Conservation (phyloP, 805 yeast genomes). For the Ogataea trehaloabstinens region DNA sequence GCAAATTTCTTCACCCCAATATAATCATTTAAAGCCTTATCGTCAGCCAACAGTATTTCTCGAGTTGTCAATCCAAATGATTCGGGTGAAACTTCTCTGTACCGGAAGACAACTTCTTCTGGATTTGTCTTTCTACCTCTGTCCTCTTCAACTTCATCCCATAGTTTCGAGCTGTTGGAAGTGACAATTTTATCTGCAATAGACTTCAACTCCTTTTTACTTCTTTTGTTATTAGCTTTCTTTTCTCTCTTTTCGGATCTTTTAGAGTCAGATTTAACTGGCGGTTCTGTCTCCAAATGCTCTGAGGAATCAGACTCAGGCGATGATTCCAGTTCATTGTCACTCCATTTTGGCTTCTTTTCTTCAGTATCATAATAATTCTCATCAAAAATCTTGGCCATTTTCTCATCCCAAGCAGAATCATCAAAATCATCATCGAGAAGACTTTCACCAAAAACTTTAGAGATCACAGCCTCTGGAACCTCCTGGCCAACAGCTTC, state of each 20-base stretch:
- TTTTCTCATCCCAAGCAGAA: conserved; percentile 84
- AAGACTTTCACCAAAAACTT: conserved; percentile 71
- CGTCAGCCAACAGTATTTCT: conserved; percentile 90
- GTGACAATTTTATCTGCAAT: conserved; percentile 80
- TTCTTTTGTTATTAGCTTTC: conserved; percentile 58
- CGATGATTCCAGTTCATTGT: conserved; percentile 50
- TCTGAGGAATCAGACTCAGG: conserved; percentile 24
- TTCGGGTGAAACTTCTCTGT: conserved; percentile 95
- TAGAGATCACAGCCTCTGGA: conserved; percentile 55
- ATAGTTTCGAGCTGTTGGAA: conserved; percentile 58
- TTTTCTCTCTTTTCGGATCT: conserved; percentile 54
- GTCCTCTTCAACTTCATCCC: conserved; percentile 67
- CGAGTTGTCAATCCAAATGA: conserved; percentile 80
- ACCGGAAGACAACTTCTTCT: conserved; percentile 62
- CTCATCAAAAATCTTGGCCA: conserved; percentile 83
- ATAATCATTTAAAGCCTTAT: conserved; percentile 75
- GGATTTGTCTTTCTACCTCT: conserved; percentile 56
- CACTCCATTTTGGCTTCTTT: conserved; percentile 65
- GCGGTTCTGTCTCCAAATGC: conserved; percentile 31
- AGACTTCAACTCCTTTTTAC: conserved; percentile 57
- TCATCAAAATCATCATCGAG: conserved; percentile 87
- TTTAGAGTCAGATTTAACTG: conserved; percentile 38
- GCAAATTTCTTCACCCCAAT: conserved; percentile 92
- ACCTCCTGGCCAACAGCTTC: conserved; percentile 67
- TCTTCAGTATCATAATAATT: conserved; percentile 64